Evolutionary conservation across 768 basidiomycete genomes (phyloP), one percentile per base, ranked within the genome.

Genomic region (Lactarius indigo): DNA sequence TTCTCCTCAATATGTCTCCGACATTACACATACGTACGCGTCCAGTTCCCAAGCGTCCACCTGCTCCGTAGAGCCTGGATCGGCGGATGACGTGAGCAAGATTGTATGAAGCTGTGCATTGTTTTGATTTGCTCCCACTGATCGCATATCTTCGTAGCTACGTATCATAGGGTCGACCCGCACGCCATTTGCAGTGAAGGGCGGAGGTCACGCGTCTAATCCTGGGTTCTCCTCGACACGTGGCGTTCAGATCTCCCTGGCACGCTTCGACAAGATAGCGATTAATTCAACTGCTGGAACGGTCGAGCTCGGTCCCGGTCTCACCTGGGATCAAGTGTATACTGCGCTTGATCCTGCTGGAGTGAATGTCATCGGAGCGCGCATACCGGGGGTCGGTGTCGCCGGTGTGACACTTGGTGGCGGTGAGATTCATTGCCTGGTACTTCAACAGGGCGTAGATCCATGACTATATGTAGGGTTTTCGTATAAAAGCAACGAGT

Each of bases 401-500:
- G 72, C 63, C 2, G 72, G 72, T 10, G 67, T 70, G 26, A 65
- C 67, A 23, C 69, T 73, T 20, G 73, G 71, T 50, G 47, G 47
- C 12, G 47, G 47, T 50, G 47, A 50, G 47, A 64, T 28, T 70
- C 61, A 61, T 15, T n/a, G 56, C 64, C 41, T 47, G 57, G 13
- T 35, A 10, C 26, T 42, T n/a, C 31, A 17, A 47, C 9, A n/a
- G 44, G 44, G 20, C n/a, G 44, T 47, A 47, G n/a, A 47, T n/a
- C 44, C n/a, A 23, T 23, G 44, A 47, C n/a, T n/a, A 1, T 23
- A 10, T 20, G 39, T 10, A 64, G 78, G 79, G 5, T 79, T 75
- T 66, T 77, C 77, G 0, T 57, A 67, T 47, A 70, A 73, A 57
- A 74, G 73, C 6, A 78, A 73, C 58, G 71, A 74, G 57, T 73